Percentiles rank a stretch among this genome's conserved stretches.
Conservation (phyloP, 2,329 filamentous ascomycete genomes). For the Colletotrichum cuscutae region DNA sequence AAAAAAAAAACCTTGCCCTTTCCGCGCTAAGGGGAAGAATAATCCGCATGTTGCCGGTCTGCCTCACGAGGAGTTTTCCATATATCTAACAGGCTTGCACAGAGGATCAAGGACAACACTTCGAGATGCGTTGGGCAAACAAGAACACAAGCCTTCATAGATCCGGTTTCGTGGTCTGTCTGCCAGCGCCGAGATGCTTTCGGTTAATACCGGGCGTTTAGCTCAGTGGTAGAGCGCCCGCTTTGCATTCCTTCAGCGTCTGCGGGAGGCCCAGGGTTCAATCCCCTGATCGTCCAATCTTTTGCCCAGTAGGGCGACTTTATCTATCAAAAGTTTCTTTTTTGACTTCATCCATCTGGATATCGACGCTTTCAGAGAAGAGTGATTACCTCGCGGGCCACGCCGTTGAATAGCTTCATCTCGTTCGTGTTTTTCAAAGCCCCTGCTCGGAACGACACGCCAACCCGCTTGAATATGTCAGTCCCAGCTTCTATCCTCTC, state of each 20-base stretch:
- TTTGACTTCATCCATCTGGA: background rate
- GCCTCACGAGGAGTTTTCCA: background rate
- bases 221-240: constrained; percentile 17
- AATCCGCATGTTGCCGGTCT: too few relatives aligned
- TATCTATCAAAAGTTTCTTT: background rate
- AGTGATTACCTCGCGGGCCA: background rate
- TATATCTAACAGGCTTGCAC: background rate
- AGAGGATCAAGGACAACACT: background rate
- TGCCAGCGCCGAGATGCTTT: background rate
- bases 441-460: background rate
- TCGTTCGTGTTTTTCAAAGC: background rate
- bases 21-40: too few relatives aligned
- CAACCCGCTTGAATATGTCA: background rate
- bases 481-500: background rate
- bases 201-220: background rate
- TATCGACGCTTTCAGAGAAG: background rate
- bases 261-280: constrained; percentile 21
- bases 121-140: background rate
- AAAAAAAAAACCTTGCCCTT: too few relatives aligned
- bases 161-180: accelerated
- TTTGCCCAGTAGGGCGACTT: background rate
- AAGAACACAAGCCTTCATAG: accelerated
- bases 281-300: constrained; percentile 14
- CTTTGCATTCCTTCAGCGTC: background rate
- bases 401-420: background rate